Percentiles rank a stretch among this genome's conserved stretches.
phyloP scores from a whole-genome alignment of 768 basidiomycete genomes.

The Suillus bovinus region DNA sequence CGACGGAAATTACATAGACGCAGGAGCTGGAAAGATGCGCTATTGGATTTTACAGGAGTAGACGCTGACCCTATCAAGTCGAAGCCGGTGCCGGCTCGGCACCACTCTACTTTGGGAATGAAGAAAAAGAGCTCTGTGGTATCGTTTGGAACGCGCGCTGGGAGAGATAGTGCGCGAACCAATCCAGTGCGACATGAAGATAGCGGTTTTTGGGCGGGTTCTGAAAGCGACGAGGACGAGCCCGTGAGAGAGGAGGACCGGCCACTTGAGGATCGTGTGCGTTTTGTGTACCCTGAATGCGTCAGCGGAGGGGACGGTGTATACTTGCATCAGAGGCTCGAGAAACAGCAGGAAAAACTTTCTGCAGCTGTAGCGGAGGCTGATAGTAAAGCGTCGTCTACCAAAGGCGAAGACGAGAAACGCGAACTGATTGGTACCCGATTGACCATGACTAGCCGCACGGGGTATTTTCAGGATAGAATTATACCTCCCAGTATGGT shows the following conservation, averaged over 20 bases:
- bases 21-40: slow-evolving; percentile 60
- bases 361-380: slow-evolving; percentile 53
- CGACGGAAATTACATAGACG: slow-evolving; percentile 49
- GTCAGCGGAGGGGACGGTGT: slow-evolving; percentile 11
- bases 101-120: slow-evolving; percentile 23
- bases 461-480: slow-evolving; percentile 91
- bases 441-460: slow-evolving; percentile 93
- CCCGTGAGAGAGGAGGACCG: slow-evolving; percentile 67
- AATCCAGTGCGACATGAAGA: slow-evolving; percentile 34
- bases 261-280: slow-evolving; percentile 73
- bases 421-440: slow-evolving; percentile 78
- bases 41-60: slow-evolving; percentile 47
- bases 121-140: slow-evolving; percentile 31
- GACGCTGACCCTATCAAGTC: slow-evolving; percentile 37
- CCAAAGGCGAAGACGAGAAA: slow-evolving; percentile 32
- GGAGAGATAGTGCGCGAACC: slow-evolving; percentile 1
- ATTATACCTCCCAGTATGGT: slow-evolving; percentile 97
- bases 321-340: slow-evolving; percentile 37
- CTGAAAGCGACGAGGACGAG: slow-evolving; percentile 49
- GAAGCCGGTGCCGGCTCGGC: slow-evolving; percentile 6
- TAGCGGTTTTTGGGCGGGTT: slow-evolving; percentile 52
- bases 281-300: slow-evolving; percentile 47
- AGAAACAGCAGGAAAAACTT: slow-evolving; percentile 52
- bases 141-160: slow-evolving; percentile 18
- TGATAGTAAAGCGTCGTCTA: slow-evolving; percentile 43